Evolutionary conservation across 2,329 filamentous ascomycete genomes (phyloP).

Genomic region (Botryotinia globosa): DNA sequence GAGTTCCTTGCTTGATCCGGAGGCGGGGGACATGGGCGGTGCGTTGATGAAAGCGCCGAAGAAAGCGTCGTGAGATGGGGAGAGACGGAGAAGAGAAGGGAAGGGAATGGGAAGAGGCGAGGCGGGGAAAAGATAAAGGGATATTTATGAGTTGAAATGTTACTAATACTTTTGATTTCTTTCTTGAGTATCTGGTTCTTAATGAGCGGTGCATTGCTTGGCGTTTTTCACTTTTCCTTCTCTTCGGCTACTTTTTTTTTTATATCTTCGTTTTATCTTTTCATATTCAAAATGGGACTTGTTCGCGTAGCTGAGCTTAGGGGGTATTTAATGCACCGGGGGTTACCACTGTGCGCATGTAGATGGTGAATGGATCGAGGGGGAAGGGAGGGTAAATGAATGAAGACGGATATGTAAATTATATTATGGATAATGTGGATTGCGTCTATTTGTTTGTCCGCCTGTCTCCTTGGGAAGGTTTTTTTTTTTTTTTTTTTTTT

Average conservation of each 20-base stretch:
- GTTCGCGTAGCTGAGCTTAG: not conserved
- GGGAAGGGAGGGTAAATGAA: not conserved
- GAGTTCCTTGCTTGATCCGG: constrained; percentile 45
- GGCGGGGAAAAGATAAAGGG: not conserved
- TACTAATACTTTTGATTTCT: not conserved
- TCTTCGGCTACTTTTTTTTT: not conserved
- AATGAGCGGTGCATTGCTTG: not conserved
- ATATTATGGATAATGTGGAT: not conserved
- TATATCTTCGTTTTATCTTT: not conserved
- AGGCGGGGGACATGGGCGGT: not conserved
- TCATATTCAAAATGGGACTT: not conserved
- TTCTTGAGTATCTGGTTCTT: not conserved
- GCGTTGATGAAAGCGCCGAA: constrained; percentile 4
- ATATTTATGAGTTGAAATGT: constrained; percentile 2
- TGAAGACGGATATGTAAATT: not conserved
- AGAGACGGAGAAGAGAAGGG: not conserved
- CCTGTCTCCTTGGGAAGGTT: not conserved
- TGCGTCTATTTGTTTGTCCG: not conserved
- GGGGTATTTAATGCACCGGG: not conserved
- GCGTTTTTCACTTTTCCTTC: not conserved
- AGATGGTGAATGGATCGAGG: not conserved
- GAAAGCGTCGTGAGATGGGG: not conserved
- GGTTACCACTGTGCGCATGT: not conserved
- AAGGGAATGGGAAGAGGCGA: not conserved
- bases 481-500: not conserved